These are phyloP conservation scores for Rhododendron vialii DNA, from an alignment of 148 eudicot genomes.

Conservation along the genomic window DNA sequence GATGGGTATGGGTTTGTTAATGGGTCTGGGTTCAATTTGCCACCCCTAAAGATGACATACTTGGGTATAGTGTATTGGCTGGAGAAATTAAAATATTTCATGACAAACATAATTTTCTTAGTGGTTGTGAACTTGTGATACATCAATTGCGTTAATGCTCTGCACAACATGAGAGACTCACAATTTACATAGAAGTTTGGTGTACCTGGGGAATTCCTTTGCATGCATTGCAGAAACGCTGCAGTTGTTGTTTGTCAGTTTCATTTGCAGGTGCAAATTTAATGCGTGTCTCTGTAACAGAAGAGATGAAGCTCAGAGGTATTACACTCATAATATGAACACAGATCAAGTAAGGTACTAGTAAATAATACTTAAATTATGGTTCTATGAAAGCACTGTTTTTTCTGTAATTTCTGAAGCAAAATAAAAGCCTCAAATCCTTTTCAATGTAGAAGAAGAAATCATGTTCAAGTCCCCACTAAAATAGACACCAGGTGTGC, in stretches of 20 bases:
- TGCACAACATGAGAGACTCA: neutral
- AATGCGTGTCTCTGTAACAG: constrained; percentile 55
- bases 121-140: neutral
- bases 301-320: neutral
- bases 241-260: constrained; percentile 63
- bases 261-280: constrained; percentile 60
- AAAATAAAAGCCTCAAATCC: neutral
- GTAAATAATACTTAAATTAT: neutral
- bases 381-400: neutral
- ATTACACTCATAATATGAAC: neutral
- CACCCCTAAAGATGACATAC: neutral
- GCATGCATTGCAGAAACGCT: constrained; percentile 85
- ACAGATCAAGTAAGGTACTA: neutral
- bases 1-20: no score
- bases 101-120: neutral
- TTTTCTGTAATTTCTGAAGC: neutral
- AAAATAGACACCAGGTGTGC: neutral
- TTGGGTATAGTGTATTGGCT: neutral
- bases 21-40: no score
- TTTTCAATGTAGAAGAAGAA: neutral
- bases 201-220: constrained; percentile 97
- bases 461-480: neutral
- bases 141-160: neutral
- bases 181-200: neutral
- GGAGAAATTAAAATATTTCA: neutral